A percentile compares a stretch with the other conserved stretches of the same genome.
phyloP scores from a whole-genome alignment of 805 yeast species.

The Lipomyces mesembrius region DNA sequence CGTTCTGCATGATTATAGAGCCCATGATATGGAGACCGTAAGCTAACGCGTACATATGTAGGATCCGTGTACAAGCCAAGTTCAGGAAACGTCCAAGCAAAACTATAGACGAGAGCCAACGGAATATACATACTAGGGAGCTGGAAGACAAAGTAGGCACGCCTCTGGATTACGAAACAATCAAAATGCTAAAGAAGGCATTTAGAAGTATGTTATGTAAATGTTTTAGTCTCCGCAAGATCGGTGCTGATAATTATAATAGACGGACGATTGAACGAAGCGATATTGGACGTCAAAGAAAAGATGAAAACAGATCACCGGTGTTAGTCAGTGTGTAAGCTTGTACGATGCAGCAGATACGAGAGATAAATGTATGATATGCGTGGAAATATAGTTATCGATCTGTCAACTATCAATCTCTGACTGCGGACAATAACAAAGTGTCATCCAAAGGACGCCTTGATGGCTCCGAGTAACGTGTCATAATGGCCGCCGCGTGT shows the following conservation, averaged over 20 bases:
- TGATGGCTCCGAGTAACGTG: no score
- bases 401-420: background rate
- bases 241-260: background rate
- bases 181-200: slow-evolving; percentile 38
- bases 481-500: no score
- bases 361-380: background rate
- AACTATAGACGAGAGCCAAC: slow-evolving; percentile 6
- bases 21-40: background rate
- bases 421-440: no score
- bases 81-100: slow-evolving; percentile 28
- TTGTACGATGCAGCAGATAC: background rate
- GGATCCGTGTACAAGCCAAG: slow-evolving; percentile 42
- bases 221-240: no score
- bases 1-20: background rate
- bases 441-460: no score
- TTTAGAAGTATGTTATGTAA: slow-evolving; percentile 37
- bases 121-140: slow-evolving; percentile 37
- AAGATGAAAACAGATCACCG: slow-evolving; percentile 44
- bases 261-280: slow-evolving; percentile 49
- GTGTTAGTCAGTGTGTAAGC: slow-evolving; percentile 18
- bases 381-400: background rate
- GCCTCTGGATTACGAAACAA: slow-evolving; percentile 39
- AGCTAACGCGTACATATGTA: slow-evolving; percentile 4
- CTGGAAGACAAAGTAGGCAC: slow-evolving; percentile 41
- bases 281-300: slow-evolving; percentile 45